These are phyloP conservation scores for Psophocarpus tetragonolobus DNA, from an alignment of 306 rosid species.

Conservation along the genomic window DNA sequence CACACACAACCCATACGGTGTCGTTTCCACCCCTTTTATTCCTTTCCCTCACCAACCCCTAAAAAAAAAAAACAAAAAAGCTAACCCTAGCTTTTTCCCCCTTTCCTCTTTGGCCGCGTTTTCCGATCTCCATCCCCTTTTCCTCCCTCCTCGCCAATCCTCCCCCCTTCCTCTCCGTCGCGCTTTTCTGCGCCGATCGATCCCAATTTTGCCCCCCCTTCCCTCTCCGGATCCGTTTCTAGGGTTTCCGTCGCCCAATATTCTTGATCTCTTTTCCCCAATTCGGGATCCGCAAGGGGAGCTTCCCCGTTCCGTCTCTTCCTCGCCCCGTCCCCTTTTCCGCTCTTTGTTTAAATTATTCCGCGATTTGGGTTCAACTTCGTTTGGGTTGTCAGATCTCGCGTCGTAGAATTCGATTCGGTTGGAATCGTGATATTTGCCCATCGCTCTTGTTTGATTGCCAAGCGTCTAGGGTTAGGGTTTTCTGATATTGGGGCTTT, in stretches of 20 bases:
- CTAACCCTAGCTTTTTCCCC: conserved; percentile 60
- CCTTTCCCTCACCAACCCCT: conserved; percentile 35
- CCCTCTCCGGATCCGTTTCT: conserved; percentile 23
- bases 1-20: conserved; percentile 40
- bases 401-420: neutral
- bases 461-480: conserved; percentile 67
- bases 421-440: conserved; percentile 12
- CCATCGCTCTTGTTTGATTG: conserved; percentile 18
- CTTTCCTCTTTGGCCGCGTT: conserved; percentile 57
- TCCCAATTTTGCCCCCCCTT: conserved; percentile 23
- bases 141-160: conserved; percentile 28
- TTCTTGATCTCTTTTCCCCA: conserved; percentile 42
- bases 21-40: conserved; percentile 47
- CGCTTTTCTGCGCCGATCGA: conserved; percentile 35
- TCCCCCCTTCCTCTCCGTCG: neutral
- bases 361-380: conserved; percentile 10
- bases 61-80: conserved; percentile 22
- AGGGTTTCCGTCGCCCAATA: conserved; percentile 51
- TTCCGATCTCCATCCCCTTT: conserved; percentile 47
- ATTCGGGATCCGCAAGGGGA: conserved; percentile 38
- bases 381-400: conserved; percentile 31
- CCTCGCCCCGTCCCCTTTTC: neutral
- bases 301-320: conserved; percentile 34
- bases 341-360: conserved; percentile 24
- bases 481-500: conserved; percentile 55